phyloP scores from a whole-genome alignment of 768 basidiomycete species.

The Crepidotus variabilis region DNA sequence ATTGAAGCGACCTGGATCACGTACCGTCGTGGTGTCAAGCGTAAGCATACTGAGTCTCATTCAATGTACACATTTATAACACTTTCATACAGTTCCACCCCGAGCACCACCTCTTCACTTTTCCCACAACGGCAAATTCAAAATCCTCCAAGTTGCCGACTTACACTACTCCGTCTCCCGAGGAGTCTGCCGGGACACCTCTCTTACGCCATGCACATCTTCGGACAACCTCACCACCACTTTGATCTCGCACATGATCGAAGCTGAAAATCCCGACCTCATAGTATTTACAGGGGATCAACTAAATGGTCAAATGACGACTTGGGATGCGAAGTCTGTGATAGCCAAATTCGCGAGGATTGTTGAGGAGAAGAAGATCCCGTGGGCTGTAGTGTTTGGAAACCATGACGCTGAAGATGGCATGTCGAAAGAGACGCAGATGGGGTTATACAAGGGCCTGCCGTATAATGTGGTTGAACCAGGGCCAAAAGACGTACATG shows the following conservation, averaged over 20 bases:
- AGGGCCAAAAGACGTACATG: conserved; percentile 83
- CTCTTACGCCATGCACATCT: conserved; percentile 47
- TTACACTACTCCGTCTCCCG: conserved; percentile 85
- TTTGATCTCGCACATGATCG: conserved; percentile 68
- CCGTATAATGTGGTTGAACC: conserved; percentile 82
- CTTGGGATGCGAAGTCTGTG: conserved; percentile 87
- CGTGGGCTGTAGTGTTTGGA: conserved; percentile 92
- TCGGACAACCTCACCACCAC: conserved; percentile 81
- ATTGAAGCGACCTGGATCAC: conserved; percentile 60
- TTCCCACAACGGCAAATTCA: conserved; percentile 79
- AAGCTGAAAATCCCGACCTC: conserved; percentile 82
- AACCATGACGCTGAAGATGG: conserved; percentile 90
- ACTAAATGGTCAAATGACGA: conserved; percentile 85
- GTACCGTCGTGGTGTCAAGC: conserved; percentile 68
- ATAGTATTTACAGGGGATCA: conserved; percentile 94
- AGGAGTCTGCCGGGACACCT: conserved; percentile 75
- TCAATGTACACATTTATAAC: conserved; percentile 5
- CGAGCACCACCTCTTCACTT: conserved; percentile 80
- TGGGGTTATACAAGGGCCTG: conserved; percentile 67
- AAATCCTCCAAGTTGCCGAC: conserved; percentile 88
- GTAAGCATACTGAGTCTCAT: conserved; percentile 33
- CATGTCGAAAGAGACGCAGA: conserved; percentile 55
- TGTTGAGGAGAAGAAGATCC: conserved; percentile 70
- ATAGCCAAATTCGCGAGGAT: conserved; percentile 84
- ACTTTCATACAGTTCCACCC: conserved; percentile 49